Evolutionary conservation across 345 rosid species (phyloP), one percentile per base, ranked within the genome.

Genomic region (Adansonia digitata): DNA sequence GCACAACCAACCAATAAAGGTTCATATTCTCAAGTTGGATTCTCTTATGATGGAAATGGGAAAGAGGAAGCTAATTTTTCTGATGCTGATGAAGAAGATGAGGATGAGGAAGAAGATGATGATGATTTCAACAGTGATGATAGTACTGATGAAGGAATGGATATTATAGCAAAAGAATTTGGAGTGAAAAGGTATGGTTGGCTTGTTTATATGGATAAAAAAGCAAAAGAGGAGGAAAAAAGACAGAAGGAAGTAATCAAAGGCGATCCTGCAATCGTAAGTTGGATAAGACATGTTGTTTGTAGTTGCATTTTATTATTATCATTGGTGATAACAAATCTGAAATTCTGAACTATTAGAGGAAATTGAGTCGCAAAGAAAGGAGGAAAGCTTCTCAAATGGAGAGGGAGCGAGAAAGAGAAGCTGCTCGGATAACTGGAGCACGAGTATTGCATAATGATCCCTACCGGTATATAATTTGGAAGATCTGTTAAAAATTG

Each of bases 191-290:
- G 98, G 79, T 96, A 83, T 83, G 99, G 99, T 29, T 96, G 98
- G 98, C 98, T 96, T 68, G 98, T 93, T 82, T 94, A 89, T 75
- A 93, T 88, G 97, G 99, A 96, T 72, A 93, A 93, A 84, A 96
- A 88, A 51, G 89, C 94, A 5, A 96, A 96, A 81, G 99, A 93
- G 85, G 99, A 96, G 82, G 97, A 90, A 82, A 91, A 83, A 81
- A 88, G 92, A 81, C 98, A 93, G 67, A 95, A 95, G 83, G 98
- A 93, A 86, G 91, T 91, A 29, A 95, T 93, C 78, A 93, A 95
- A 85, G 99, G 98, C 40, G 98, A 95, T 82, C 99, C 99, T 82
- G 89, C 98, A 62, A 87, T 91, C 80, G 99, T 95, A 86, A 90
- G 98, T 91, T 72, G 51, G 64, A 7, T 71, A 15, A 35, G 27